Conservation (phyloP, 352 stramenopile genomes). For the Phytophthora citrophthora region DNA sequence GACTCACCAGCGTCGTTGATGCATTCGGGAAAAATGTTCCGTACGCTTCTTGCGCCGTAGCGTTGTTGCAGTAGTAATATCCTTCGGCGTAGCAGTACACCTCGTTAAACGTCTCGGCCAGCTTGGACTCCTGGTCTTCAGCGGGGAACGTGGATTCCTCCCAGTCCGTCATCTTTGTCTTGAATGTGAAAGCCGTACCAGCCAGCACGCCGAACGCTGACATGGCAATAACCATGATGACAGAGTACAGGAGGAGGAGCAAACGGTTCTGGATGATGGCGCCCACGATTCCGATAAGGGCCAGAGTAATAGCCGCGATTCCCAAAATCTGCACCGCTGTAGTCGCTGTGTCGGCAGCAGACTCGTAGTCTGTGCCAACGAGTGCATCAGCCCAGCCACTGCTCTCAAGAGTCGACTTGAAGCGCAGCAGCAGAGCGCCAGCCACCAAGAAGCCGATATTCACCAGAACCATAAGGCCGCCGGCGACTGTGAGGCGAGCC, state of each 20-base stretch:
- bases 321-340: slow-evolving; percentile 62
- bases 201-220: slow-evolving; percentile 77
- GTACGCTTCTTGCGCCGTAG: slow-evolving; percentile 61
- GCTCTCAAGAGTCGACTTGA: slow-evolving; percentile 56
- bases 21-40: slow-evolving; percentile 68
- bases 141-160: slow-evolving; percentile 60
- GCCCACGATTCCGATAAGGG: slow-evolving; percentile 68
- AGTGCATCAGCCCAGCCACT: slow-evolving; percentile 83
- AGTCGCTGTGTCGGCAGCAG: slow-evolving; percentile 46
- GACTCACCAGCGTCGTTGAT: slow-evolving; percentile 32
- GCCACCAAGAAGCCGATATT: slow-evolving; percentile 78
- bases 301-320: slow-evolving; percentile 58
- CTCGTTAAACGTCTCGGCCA: slow-evolving; percentile 79
- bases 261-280: slow-evolving; percentile 71
- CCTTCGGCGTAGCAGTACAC: slow-evolving; percentile 87
- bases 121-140: slow-evolving; percentile 53
- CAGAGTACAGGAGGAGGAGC: slow-evolving; percentile 73
- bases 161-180: slow-evolving; percentile 73
- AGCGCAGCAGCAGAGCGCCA: slow-evolving; percentile 71
- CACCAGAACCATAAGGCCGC: slow-evolving; percentile 71
- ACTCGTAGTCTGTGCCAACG: slow-evolving; percentile 73
- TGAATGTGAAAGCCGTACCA: slow-evolving; percentile 74
- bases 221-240: slow-evolving; percentile 75
- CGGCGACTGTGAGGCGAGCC: slow-evolving; percentile 49
- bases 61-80: slow-evolving; percentile 86